These are phyloP conservation scores for Globisporangium cylindrosporum DNA, from an alignment of 352 stramenopile genomes.

Conservation along the genomic window DNA sequence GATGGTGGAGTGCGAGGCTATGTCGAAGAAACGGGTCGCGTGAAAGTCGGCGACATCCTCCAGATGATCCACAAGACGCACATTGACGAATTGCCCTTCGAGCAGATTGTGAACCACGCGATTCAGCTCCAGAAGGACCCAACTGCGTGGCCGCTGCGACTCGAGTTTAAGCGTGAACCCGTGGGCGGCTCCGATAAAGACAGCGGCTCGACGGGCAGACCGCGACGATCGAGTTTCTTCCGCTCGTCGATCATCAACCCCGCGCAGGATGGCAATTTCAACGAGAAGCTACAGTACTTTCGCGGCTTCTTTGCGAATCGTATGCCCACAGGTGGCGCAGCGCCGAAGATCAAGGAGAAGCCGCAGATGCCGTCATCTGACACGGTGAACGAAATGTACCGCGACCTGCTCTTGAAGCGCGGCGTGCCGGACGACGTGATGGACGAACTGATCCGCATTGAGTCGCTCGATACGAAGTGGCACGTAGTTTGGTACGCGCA, in stretches of 20 bases:
- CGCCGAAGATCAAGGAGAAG: slow-evolving; percentile 70
- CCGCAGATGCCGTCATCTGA: slow-evolving; percentile 52
- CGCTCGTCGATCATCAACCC: slow-evolving; percentile 64
- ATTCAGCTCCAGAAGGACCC: slow-evolving; percentile 70
- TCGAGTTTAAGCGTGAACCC: slow-evolving; percentile 75
- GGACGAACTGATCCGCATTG: slow-evolving; percentile 82
- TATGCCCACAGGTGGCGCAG: slow-evolving; percentile 67
- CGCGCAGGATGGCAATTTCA: slow-evolving; percentile 75
- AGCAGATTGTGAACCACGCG: slow-evolving; percentile 78
- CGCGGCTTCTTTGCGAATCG: slow-evolving; percentile 80
- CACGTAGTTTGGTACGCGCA: slow-evolving; percentile 83
- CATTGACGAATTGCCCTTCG: slow-evolving; percentile 83
- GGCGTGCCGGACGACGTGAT: slow-evolving; percentile 81
- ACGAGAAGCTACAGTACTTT: slow-evolving; percentile 87
- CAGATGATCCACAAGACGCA: slow-evolving; percentile 74
- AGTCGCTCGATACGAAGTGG: slow-evolving; percentile 84
- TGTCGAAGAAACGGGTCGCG: slow-evolving; percentile 71
- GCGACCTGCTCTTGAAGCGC: slow-evolving; percentile 73
- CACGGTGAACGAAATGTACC: slow-evolving; percentile 86
- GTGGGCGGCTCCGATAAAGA: slow-evolving; percentile 18
- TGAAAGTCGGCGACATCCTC: slow-evolving; percentile 76
- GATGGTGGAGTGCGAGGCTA: slow-evolving; percentile 49
- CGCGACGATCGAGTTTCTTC: slow-evolving; percentile 75
- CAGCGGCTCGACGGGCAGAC: slow-evolving; percentile 26
- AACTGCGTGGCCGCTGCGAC: slow-evolving; percentile 60